A percentile compares a stretch with the other conserved stretches of the same genome.
Evolutionary conservation across 441 rosid genomes (phyloP).

Genomic region (Populus hybrid): DNA sequence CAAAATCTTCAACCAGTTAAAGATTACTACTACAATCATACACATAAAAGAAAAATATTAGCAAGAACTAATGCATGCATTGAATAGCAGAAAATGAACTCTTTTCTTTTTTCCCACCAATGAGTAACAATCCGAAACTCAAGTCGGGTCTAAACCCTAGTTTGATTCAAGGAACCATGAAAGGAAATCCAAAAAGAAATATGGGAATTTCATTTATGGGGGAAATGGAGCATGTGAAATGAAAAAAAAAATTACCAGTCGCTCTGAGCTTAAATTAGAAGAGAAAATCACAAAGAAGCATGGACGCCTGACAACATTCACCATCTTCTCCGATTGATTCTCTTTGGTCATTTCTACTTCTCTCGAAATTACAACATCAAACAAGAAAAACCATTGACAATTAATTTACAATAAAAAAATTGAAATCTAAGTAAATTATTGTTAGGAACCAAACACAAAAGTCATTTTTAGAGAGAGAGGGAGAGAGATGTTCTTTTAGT

Average conservation of each 20-base stretch:
- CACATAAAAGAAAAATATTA: background rate
- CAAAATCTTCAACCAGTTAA: background rate
- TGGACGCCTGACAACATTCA: conserved; percentile 26
- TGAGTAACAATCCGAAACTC: background rate
- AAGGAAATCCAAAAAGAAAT: background rate
- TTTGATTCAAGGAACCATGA: background rate
- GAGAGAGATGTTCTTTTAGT: background rate
- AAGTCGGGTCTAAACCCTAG: background rate
- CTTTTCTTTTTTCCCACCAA: background rate
- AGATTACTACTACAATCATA: background rate
- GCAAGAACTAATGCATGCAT: background rate
- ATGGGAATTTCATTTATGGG: background rate
- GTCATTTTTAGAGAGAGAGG: background rate
- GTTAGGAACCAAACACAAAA: background rate
- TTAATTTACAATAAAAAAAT: background rate
- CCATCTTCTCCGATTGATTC: conserved; percentile 23
- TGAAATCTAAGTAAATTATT: background rate
- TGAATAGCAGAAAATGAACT: background rate
- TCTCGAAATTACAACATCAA: background rate
- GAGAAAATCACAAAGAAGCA: conserved; percentile 46
- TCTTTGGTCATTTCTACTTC: background rate
- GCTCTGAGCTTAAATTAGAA: conserved; percentile 26
- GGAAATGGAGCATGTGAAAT: too few species aligned
- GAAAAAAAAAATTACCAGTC: conserved; percentile 35
- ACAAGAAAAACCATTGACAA: background rate